Evolutionary conservation across 2,329 filamentous ascomycete species (phyloP).

Genomic region (Colletotrichum sp.): DNA sequence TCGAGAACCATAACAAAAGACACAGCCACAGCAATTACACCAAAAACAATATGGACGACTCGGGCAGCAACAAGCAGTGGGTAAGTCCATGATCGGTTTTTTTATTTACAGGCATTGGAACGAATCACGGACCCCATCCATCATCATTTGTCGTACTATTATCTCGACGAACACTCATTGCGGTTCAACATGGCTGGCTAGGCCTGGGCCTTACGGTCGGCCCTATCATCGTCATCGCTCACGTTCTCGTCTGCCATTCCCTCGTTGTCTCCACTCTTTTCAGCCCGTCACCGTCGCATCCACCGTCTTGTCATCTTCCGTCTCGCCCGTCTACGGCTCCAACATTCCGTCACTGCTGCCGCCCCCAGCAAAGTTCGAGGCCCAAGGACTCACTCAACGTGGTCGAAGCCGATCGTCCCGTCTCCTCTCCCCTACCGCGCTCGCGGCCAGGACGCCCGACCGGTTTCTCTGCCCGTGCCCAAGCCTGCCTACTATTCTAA

Average conservation of each 20-base stretch:
- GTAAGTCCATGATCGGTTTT: slow-evolving; percentile 35
- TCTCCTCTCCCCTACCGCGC: neutral
- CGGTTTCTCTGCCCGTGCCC: neutral
- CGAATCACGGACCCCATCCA: neutral
- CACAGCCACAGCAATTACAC: neutral
- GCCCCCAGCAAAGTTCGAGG: neutral
- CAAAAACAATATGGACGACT: slow-evolving; percentile 23
- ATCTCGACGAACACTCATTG: neutral
- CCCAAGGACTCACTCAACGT: neutral
- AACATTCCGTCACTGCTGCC: slow-evolving; percentile 14
- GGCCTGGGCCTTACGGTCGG: neutral
- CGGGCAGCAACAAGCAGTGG: slow-evolving; percentile 53
- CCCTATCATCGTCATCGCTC: slow-evolving; percentile 8
- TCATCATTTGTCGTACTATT: neutral
- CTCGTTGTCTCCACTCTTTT: slow-evolving; percentile 22
- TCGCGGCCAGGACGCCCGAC: neutral
- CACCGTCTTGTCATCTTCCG: neutral
- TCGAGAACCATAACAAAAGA: neutral
- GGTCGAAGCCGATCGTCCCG: slow-evolving; percentile 17
- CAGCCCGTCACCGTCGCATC: neutral
- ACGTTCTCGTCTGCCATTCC: slow-evolving; percentile 7
- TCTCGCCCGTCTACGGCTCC: neutral
- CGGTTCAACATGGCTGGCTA: neutral
- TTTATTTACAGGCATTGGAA: neutral
- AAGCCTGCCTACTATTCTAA: neutral